Conservation (phyloP, 1,284 basidiomycete species). For the Malassezia psittaci region DNA sequence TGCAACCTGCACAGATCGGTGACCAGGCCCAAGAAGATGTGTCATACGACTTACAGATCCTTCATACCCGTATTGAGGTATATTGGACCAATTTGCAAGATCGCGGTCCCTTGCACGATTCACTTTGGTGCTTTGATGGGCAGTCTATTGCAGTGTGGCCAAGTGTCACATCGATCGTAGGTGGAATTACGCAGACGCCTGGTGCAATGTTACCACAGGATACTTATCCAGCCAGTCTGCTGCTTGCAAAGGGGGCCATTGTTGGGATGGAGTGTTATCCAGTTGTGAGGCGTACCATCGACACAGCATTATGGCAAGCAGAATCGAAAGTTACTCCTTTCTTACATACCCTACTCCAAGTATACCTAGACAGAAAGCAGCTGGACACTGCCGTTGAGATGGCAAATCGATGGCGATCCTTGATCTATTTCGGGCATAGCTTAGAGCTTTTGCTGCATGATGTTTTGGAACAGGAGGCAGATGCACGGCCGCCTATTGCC, state of each 20-base stretch:
- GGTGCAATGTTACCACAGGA: conserved; percentile 80
- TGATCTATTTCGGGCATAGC: conserved; percentile 87
- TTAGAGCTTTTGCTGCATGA: conserved; percentile 87
- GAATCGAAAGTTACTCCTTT: conserved; percentile 90
- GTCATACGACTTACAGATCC: conserved; percentile 93
- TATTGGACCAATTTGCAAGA: conserved; percentile 96
- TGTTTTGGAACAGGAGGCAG: conserved; percentile 80
- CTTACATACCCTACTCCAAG: conserved; percentile 77
- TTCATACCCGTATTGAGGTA: conserved; percentile 88
- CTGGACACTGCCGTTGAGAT: conserved; percentile 61
- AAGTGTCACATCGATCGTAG: conserved; percentile 74
- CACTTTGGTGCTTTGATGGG: conserved; percentile 94
- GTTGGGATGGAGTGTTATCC: conserved; percentile 88
- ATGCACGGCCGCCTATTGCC: conserved; percentile 22
- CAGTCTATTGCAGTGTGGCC: conserved; percentile 82
- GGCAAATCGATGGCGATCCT: conserved; percentile 71
- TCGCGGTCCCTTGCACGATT: conserved; percentile 85
- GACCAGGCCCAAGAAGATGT: conserved; percentile 68
- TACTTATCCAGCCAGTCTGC: conserved; percentile 87
- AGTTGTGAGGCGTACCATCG: conserved; percentile 63
- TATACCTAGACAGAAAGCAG: conserved; percentile 57
- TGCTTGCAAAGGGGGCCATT: conserved; percentile 98
- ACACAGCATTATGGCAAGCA: conserved; percentile 85
- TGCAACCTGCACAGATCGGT: conserved; percentile 51
- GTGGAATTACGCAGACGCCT: conserved; percentile 66